Conservation (phyloP, 306 rosid genomes). For the Cucumis cinereus region DNA sequence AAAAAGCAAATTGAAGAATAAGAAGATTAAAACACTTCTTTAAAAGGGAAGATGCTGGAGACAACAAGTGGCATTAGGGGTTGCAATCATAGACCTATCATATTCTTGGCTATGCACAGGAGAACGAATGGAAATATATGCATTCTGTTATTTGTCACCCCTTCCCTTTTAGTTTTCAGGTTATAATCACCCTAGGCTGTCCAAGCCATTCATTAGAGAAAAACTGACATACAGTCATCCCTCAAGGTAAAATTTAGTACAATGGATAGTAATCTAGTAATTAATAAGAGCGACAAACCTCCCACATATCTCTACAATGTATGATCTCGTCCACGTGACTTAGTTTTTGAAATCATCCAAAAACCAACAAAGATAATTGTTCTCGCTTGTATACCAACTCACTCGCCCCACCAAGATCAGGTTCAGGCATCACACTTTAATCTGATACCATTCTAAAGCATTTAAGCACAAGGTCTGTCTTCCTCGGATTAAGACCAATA, state of each 20-base stretch:
- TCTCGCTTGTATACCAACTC: neutral
- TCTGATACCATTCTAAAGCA: neutral
- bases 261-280: neutral
- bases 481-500: neutral
- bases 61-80: neutral
- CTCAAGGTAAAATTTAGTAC: neutral
- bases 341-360: too few relatives aligned
- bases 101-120: neutral
- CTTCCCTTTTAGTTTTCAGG: neutral
- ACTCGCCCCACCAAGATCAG: too few relatives aligned
- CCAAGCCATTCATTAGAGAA: neutral
- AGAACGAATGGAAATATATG: neutral
- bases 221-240: neutral
- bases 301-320: too few relatives aligned
- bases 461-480: neutral
- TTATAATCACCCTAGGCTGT: neutral
- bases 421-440: neutral
- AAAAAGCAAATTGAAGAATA: neutral
- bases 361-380: too few relatives aligned
- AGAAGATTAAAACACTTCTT: neutral
- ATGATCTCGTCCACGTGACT: too few relatives aligned
- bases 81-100: neutral
- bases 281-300: too few relatives aligned
- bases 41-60: neutral
- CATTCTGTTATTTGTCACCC: neutral